A percentile compares a stretch with the other conserved stretches of the same genome.
Conservation (phyloP, 2,329 filamentous ascomycete genomes). For the Ceratocystis diversiconidia region DNA sequence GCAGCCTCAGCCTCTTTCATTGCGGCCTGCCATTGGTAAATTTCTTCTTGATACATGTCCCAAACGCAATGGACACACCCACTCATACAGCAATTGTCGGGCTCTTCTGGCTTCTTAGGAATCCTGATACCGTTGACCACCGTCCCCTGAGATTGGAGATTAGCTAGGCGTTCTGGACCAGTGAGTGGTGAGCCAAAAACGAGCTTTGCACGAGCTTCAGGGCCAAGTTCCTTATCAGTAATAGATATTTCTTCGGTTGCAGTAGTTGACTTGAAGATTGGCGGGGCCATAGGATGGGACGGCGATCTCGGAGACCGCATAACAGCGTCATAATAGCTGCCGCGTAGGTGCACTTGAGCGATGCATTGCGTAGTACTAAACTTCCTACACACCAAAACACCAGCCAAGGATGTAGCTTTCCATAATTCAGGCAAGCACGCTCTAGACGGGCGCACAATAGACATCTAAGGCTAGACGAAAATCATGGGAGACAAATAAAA, state of each 20-base stretch:
- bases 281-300: constrained; percentile 5
- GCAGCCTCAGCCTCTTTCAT: constrained; percentile 39
- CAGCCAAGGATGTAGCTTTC: not conserved
- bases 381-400: not conserved
- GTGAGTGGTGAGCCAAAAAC: constrained; percentile 72
- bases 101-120: constrained; percentile 72
- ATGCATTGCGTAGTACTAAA: not conserved
- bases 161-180: constrained; percentile 50
- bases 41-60: constrained; percentile 79
- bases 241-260: constrained; percentile 22
- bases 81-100: constrained; percentile 98
- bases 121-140: constrained; percentile 67
- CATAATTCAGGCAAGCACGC: not conserved
- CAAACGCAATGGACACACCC: constrained; percentile 97
- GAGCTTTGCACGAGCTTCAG: constrained; percentile 45
- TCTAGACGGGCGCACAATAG: not conserved
- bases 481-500: not conserved
- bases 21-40: constrained; percentile 71
- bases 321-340: constrained; percentile 45
- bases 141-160: constrained; percentile 43
- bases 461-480: not conserved
- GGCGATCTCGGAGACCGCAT: constrained; percentile 28
- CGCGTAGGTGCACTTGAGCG: constrained; percentile 34
- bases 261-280: constrained; percentile 13
- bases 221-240: constrained; percentile 32